Base-by-base conservation (phyloP, 1,139 yeast genomes). In the Debaryomyces subglobosus region DNA sequence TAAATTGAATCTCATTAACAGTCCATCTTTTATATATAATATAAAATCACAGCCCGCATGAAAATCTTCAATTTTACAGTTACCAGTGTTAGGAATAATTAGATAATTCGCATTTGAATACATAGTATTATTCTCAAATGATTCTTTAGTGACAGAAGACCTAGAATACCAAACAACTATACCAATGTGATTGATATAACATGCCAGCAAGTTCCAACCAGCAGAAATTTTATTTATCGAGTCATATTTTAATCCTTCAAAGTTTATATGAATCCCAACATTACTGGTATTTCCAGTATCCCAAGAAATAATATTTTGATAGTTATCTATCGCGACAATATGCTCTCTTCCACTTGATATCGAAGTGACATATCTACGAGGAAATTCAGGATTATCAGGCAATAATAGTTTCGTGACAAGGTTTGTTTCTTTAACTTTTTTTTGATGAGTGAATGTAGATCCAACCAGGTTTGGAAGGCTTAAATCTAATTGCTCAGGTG, bases 191-290 rank as follows among this genome's bases (percentile, higher is more conserved):
- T 70, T 70, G 2, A 84, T 67, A 44, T 75, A 72, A 27, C 82
- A 81, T 29, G 82, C 81, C 45, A 82, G 79, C 18, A 78, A 67
- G 49, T 80, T 77, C 95, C 95, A 88, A 0, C 95, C 96, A 24
- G 90, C 86, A 18, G 75, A 72, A 9, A 85, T 76, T 57, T 79
- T 82, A n/a, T 40, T 43, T 16, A 49, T 37, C 8, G 29, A 32
- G 18, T 37, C 12, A 12, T 27, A 33, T 12, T 24, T 32, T 10
- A 45, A 24, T 12, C 50, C 47, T 0, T 65, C 63, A 53, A 87
- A 83, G 5, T 49, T 59, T 34, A 86, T 53, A 41, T 63, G 64
- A 2, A 82, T 74, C 0, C 90, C 94, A 39, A 59, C 62, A 25
- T 68, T 64, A 5, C 68, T 67, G 0, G 62, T 56, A 30, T 73